Evolutionary conservation across 352 stramenopile genomes (phyloP).

Genomic region (Pythium myriotylum): DNA sequence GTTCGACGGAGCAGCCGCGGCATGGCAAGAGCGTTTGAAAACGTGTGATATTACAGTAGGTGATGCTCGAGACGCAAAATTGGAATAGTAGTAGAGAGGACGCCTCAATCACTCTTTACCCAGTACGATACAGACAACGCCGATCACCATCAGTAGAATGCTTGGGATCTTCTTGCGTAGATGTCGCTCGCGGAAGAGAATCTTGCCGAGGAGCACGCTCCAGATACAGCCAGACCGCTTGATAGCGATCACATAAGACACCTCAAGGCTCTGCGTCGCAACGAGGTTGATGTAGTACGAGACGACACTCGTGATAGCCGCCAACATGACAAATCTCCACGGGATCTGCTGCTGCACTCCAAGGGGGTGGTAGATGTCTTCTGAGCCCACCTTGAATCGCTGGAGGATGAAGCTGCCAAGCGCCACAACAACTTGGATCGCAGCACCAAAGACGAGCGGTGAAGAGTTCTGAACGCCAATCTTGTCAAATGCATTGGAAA

Average conservation of each 20-base stretch:
- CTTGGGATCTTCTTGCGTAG: constrained; percentile 83
- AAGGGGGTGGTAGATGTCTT: constrained; percentile 66
- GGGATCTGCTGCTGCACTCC: constrained; percentile 61
- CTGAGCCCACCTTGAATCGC: constrained; percentile 52
- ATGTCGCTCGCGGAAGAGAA: constrained; percentile 74
- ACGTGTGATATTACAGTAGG: not conserved
- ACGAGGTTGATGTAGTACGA: constrained; percentile 87
- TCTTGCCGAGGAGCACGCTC: constrained; percentile 74
- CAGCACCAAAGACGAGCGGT: constrained; percentile 67
- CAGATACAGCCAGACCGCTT: constrained; percentile 85
- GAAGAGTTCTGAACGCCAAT: constrained; percentile 84
- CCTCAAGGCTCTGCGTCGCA: constrained; percentile 73
- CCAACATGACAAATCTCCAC: constrained; percentile 71
- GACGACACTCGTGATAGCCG: constrained; percentile 70
- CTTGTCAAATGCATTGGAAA: constrained; percentile 85
- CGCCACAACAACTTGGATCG: constrained; percentile 74
- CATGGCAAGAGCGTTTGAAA: not conserved
- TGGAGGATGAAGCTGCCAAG: constrained; percentile 62
- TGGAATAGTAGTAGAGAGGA: not conserved
- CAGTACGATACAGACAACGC: constrained; percentile 78
- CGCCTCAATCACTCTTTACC: constrained; percentile 43
- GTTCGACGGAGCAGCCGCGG: not conserved
- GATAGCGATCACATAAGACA: constrained; percentile 87
- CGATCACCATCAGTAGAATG: constrained; percentile 79
- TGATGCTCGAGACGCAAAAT: constrained; percentile 2